Conservation (phyloP, 768 basidiomycete species). For the Galerina sulciceps region DNA sequence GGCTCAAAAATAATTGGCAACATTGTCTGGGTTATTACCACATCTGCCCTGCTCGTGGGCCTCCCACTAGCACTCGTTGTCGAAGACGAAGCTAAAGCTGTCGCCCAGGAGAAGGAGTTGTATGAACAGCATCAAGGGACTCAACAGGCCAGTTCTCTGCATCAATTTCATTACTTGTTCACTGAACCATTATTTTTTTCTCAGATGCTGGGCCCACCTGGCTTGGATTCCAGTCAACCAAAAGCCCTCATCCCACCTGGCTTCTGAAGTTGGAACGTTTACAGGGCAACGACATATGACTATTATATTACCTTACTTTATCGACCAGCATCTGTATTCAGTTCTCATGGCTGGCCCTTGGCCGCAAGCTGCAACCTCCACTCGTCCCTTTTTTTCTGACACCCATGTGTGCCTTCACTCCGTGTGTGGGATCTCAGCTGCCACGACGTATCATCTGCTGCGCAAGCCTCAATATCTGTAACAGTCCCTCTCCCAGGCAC, state of each 20-base stretch:
- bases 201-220: constrained; percentile 77
- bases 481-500: constrained; percentile 13
- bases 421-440: constrained; percentile 19
- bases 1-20: constrained; percentile 80
- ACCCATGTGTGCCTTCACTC: constrained; percentile 17
- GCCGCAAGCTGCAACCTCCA: constrained; percentile 18
- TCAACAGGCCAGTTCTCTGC: constrained; percentile 68
- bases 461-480: constrained; percentile 12
- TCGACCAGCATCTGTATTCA: constrained; percentile 19
- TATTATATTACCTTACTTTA: constrained; percentile 21
- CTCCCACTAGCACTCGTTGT: constrained; percentile 90
- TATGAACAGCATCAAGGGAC: constrained; percentile 91
- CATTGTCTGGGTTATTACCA: constrained; percentile 93
- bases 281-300: constrained; percentile 14
- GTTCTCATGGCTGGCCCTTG: constrained; percentile 26
- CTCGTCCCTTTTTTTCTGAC: constrained; percentile 19
- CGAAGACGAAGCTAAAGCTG: constrained; percentile 95
- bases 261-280: constrained; percentile 52
- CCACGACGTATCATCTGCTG: constrained; percentile 17
- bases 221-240: constrained; percentile 39
- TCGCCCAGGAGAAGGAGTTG: constrained; percentile 94
- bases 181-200: constrained; percentile 13
- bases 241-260: constrained; percentile 83
- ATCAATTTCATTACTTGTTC: constrained; percentile 10
- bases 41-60: constrained; percentile 91